A percentile compares a stretch with the other conserved stretches of the same genome.
These are phyloP conservation scores for Heracleum sosnowskyi DNA, from an alignment of 129 eudicot species.

Conservation along the genomic window DNA sequence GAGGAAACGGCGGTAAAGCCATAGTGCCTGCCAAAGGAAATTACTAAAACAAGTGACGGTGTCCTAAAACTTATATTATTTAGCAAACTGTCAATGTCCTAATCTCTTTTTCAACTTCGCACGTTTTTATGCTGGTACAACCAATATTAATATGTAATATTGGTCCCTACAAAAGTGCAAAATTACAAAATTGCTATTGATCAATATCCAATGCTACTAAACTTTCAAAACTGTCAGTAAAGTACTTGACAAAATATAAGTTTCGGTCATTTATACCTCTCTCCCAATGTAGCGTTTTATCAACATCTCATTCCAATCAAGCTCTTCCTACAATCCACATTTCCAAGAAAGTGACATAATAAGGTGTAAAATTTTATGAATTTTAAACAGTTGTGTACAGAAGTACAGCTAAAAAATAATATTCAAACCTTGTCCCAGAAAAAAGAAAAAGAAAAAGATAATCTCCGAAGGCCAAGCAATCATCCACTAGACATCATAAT, in stretches of 20 bases:
- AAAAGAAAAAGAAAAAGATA: not conserved
- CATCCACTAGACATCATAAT: not conserved
- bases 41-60: not conserved
- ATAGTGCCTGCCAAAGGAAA: constrained; percentile 50
- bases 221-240: not conserved
- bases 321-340: constrained; percentile 53
- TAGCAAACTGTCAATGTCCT: not conserved
- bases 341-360: not conserved
- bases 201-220: constrained; percentile 3
- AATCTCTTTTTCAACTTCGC: not conserved
- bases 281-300: constrained; percentile 68
- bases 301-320: constrained; percentile 55
- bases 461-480: not conserved
- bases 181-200: not conserved
- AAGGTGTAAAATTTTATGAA: not conserved
- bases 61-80: not conserved
- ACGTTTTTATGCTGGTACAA: not conserved
- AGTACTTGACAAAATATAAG: not conserved
- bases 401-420: not conserved
- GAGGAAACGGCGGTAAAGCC: constrained; percentile 92
- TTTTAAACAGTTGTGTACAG: not conserved
- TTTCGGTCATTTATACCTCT: constrained; percentile 42
- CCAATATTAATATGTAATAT: not conserved
- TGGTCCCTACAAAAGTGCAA: not conserved
- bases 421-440: too few species aligned